These are phyloP conservation scores for Pichia rugopelliculosa DNA, from an alignment of 805 yeast species.

Conservation along the genomic window DNA sequence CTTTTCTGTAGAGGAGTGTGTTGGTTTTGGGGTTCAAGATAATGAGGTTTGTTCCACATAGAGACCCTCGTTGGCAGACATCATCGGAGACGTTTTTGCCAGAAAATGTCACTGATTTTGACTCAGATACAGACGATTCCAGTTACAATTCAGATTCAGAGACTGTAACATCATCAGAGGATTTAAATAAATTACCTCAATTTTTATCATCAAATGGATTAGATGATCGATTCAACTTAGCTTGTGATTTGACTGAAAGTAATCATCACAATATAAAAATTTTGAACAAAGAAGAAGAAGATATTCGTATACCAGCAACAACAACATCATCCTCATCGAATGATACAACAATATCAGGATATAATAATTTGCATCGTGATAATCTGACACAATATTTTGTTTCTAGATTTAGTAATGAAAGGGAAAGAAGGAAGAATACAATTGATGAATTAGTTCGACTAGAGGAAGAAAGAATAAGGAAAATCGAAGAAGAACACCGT, in stretches of 20 bases:
- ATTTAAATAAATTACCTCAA: conserved; percentile 7
- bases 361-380: not conserved
- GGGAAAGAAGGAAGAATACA: not conserved
- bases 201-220: conserved; percentile 1
- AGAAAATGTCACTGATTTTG: not conserved
- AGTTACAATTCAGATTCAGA: not conserved
- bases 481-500: conserved; percentile 16
- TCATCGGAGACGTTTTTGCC: not conserved
- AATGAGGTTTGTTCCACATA: conserved; percentile 27
- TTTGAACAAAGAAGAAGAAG: not conserved
- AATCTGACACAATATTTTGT: not conserved
- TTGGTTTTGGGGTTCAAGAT: no score
- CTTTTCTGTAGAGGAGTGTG: no score
- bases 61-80: conserved; percentile 16
- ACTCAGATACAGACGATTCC: not conserved
- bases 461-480: conserved; percentile 14
- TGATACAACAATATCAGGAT: not conserved
- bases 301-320: not conserved
- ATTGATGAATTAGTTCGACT: conserved; percentile 12
- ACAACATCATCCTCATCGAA: not conserved
- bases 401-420: not conserved
- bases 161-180: conserved; percentile 1
- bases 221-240: conserved; percentile 4
- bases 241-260: not conserved
- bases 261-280: not conserved